Percentiles rank a stretch among this genome's conserved stretches.
phyloP scores from a whole-genome alignment of 1,284 basidiomycete species.

The Ceratobasidium sp. region DNA sequence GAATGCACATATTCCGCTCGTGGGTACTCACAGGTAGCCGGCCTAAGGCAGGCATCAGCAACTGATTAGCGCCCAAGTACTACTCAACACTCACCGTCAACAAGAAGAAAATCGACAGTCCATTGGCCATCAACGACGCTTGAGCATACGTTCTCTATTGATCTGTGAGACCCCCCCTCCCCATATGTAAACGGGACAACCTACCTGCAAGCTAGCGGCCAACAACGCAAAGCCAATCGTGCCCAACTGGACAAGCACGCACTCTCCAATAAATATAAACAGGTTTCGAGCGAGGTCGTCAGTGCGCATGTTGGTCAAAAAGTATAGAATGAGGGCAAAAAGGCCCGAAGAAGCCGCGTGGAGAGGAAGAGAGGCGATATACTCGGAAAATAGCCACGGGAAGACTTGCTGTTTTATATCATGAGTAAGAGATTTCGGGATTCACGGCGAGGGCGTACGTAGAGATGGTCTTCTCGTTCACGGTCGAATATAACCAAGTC shows the following conservation, averaged over 20 bases:
- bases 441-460: slow-evolving; percentile 39
- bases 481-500: slow-evolving; percentile 57
- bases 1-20: background rate
- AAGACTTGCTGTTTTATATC: slow-evolving; percentile 46
- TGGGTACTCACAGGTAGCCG: slow-evolving; percentile 49
- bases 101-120: slow-evolving; percentile 47
- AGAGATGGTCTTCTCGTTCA: slow-evolving; percentile 51
- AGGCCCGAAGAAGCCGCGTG: slow-evolving; percentile 49
- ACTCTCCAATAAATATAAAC: slow-evolving; percentile 52
- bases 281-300: slow-evolving; percentile 51
- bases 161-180: background rate
- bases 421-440: background rate
- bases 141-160: slow-evolving; percentile 29
- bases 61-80: slow-evolving; percentile 9
- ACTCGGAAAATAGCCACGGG: slow-evolving; percentile 52
- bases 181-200: background rate
- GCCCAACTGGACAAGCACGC: slow-evolving; percentile 52
- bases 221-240: slow-evolving; percentile 52
- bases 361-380: slow-evolving; percentile 45
- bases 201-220: slow-evolving; percentile 42
- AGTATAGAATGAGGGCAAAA: slow-evolving; percentile 50
- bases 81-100: slow-evolving; percentile 15
- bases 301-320: slow-evolving; percentile 50
- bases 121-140: slow-evolving; percentile 43
- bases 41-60: slow-evolving; percentile 27